Evolutionary conservation across 75 land plant species (phyloP), one percentile per base, ranked within the genome.

Genomic region (Pseudotsuga menziesii): DNA sequence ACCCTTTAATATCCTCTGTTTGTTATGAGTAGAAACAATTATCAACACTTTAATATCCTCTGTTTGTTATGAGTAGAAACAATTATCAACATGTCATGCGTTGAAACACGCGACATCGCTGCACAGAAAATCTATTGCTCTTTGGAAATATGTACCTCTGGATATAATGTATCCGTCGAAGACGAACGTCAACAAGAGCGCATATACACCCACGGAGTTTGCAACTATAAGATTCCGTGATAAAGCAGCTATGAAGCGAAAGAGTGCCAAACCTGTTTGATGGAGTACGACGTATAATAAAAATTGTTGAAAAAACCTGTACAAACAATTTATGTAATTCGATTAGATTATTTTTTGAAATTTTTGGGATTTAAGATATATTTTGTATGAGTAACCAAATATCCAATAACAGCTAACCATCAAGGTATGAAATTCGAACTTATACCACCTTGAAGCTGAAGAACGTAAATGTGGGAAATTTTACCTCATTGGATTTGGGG

Each of bases 401-500:
- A n/a, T 60, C 61, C 19, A n/a, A 0, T 19, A 1, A 0, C 1
- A 19, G 61, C 61, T n/a, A 19, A 19, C n/a, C 61, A 1, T n/a
- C 1, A n/a, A 19, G 19, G 0, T n/a, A 60, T 19, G 61, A 60
- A 60, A 19, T 60, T n/a, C 61, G n/a, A 19, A 60, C 1, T 27
- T 1, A 29, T 29, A 29, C 0, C 32, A 29, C 32, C 32, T 29
- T 29, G 32, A 75, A 27, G 8, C 57, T 29, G 32, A 29, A 29
- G 32, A 29, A 29, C 32, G 32, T 29, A 29, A 29, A 29, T 29
- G 1, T 29, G 0, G 32, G 9, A 48, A 23, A 20, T 54, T 23
- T 76, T 77, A 85, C 90, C 90, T 85, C 6, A 17, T 72, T 25
- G 85, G 78, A 66, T 66, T 69, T 7, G 90, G 90, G 15, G 85